Evolutionary conservation across 2,329 filamentous ascomycete species (phyloP), one percentile per base, ranked within the genome.

Genomic region (Westerdykella ornata): DNA sequence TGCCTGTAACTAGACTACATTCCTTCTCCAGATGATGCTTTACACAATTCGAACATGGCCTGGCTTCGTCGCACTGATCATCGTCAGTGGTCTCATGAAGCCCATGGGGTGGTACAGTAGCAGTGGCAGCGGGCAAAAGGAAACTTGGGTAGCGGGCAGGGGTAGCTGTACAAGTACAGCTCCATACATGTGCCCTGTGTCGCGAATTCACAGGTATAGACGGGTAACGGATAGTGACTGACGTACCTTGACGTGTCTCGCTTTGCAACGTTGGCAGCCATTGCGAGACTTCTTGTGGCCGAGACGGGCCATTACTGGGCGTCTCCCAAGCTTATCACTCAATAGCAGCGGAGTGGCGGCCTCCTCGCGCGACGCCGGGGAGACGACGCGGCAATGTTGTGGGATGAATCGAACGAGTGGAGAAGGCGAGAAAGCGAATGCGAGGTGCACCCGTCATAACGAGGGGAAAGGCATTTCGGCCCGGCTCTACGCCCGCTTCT

Each of bases 261-360:
- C 52, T 47, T 66, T 66, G 46, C 62, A 66, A 44, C 63, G 61
- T 35, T 54, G 46, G 42, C 63, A 66, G 33, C 62, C 63, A 38
- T 49, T 53, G 15, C 54, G 48, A 30, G 55, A 62, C 54, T 65
- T 66, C 41, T 65, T 66, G 43, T 66, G 63, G 20, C 61, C 62
- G 38, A 65, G 45, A 37, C 62, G 57, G 33, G 62, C 59, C 62
- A 65, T 65, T 48, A n/a, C n/a, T n/a, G n/a, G 48, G 44, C 22
- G 37, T 35, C 41, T 28, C 19, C 31, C 36, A 42, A 22, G 39
- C 32, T 22, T 26, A 7, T 26, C 22, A 26, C 8, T 2, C 3
- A 11, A 26, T 26, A 11, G 22, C 22, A 26, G 22, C 22, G 8
- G 12, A 26, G 8, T 26, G 22, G 22, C 22, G 12, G 2, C 8